These are phyloP conservation scores for Lachnellula subtilissima DNA, from an alignment of 2,329 filamentous ascomycete species.

Conservation along the genomic window DNA sequence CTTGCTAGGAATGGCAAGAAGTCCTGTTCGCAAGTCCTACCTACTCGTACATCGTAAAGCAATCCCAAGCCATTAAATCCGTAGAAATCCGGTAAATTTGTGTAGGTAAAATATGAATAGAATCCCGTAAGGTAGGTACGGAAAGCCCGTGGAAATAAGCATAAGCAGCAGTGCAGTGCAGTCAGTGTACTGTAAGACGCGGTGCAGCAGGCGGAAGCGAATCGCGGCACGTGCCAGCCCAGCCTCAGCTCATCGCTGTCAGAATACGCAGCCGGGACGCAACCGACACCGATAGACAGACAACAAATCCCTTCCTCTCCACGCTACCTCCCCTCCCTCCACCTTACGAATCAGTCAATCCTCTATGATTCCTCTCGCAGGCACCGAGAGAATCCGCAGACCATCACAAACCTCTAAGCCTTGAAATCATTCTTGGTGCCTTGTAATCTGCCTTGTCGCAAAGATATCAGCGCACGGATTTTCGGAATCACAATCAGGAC, in stretches of 20 bases:
- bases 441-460: background rate
- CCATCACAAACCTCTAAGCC: background rate
- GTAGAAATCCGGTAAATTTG: too few species aligned
- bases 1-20: too few species aligned
- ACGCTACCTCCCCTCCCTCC: background rate
- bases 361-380: background rate
- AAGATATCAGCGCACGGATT: background rate
- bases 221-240: background rate
- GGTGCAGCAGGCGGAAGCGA: background rate
- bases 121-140: too few species aligned
- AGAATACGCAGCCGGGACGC: background rate
- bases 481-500: background rate
- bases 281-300: background rate
- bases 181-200: background rate
- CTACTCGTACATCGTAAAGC: too few species aligned
- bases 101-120: too few species aligned
- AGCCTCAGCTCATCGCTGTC: background rate
- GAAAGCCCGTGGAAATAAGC: background rate
- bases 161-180: background rate
- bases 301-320: background rate
- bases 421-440: background rate
- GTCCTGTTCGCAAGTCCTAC: too few species aligned
- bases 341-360: background rate
- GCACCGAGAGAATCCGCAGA: constrained; percentile 2
- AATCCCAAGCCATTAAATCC: too few species aligned